Evolutionary conservation across 306 rosid genomes (phyloP).

Genomic region (Chamaecrista fasciculata): DNA sequence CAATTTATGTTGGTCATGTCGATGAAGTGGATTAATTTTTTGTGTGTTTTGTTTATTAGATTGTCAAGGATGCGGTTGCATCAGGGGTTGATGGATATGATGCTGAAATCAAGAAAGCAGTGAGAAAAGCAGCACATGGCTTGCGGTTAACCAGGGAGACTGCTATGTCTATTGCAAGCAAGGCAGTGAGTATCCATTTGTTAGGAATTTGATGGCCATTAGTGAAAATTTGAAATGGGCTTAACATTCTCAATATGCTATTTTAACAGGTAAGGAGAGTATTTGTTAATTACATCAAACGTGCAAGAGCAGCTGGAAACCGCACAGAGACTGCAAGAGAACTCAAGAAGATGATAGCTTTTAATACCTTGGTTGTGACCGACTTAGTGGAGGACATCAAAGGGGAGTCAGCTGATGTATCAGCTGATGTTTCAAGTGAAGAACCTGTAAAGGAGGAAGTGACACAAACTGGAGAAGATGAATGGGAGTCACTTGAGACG

Average conservation of each 20-base stretch:
- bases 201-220: slow-evolving; percentile 23
- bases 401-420: slow-evolving; percentile 70
- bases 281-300: slow-evolving; percentile 72
- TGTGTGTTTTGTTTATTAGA: slow-evolving; percentile 40
- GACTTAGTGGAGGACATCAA: slow-evolving; percentile 86
- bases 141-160: slow-evolving; percentile 80
- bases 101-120: slow-evolving; percentile 65
- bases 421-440: slow-evolving; percentile 33
- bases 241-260: slow-evolving; percentile 10
- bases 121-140: slow-evolving; percentile 93
- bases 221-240: background rate
- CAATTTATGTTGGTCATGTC: slow-evolving; percentile 21
- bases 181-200: slow-evolving; percentile 68
- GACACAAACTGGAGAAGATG: slow-evolving; percentile 39
- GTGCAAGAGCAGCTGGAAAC: slow-evolving; percentile 75
- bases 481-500: slow-evolving; percentile 76
- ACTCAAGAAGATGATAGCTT: slow-evolving; percentile 89
- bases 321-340: slow-evolving; percentile 85
- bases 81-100: slow-evolving; percentile 94
- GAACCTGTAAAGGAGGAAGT: slow-evolving; percentile 59
- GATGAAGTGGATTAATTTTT: background rate
- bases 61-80: slow-evolving; percentile 86
- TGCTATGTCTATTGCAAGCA: slow-evolving; percentile 95
- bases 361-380: slow-evolving; percentile 89
- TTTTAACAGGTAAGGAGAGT: slow-evolving; percentile 67